Evolutionary conservation across 2,329 filamentous ascomycete species (phyloP).

Genomic region (Aspergillus quadrilineatus): DNA sequence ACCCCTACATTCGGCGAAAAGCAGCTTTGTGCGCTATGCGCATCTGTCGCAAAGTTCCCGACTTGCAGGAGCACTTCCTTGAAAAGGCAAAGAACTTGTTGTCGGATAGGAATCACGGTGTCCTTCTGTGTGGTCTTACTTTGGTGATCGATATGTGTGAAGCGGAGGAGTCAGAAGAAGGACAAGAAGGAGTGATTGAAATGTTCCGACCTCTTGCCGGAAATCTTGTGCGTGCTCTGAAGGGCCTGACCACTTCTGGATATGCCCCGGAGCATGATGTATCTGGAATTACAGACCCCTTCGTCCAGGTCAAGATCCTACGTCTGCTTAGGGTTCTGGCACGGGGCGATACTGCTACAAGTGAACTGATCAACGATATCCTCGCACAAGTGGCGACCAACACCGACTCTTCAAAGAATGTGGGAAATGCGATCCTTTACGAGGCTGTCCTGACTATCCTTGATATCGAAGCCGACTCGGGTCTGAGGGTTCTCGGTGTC

Average conservation of each 20-base stretch:
- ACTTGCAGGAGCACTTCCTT: constrained; percentile 93
- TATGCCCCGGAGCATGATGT: constrained; percentile 98
- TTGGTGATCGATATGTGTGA: constrained; percentile 90
- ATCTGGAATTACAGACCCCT: constrained; percentile 95
- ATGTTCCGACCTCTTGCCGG: constrained; percentile 87
- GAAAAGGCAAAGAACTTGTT: constrained; percentile 88
- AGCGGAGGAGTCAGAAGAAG: constrained; percentile 86
- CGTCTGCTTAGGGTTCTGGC: constrained; percentile 81
- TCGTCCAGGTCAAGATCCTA: constrained; percentile 94
- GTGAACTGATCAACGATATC: constrained; percentile 98
- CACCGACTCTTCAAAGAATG: constrained; percentile 96
- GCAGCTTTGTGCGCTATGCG: constrained; percentile 98
- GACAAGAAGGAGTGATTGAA: constrained; percentile 85
- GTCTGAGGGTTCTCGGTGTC: constrained; percentile 87
- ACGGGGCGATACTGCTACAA: constrained; percentile 80
- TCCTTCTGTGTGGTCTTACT: constrained; percentile 87
- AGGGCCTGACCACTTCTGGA: constrained; percentile 87
- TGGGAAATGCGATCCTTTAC: constrained; percentile 96
- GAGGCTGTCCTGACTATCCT: constrained; percentile 96
- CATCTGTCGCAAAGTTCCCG: constrained; percentile 96
- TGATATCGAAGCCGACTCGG: constrained; percentile 96
- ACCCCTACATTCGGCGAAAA: constrained; percentile 97
- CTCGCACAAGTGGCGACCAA: constrained; percentile 96
- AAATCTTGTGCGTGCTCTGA: constrained; percentile 82
- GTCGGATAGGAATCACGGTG: constrained; percentile 92